Evolutionary conservation across 2,329 filamentous ascomycete genomes (phyloP).

Genomic region (Alternaria ventricosa): DNA sequence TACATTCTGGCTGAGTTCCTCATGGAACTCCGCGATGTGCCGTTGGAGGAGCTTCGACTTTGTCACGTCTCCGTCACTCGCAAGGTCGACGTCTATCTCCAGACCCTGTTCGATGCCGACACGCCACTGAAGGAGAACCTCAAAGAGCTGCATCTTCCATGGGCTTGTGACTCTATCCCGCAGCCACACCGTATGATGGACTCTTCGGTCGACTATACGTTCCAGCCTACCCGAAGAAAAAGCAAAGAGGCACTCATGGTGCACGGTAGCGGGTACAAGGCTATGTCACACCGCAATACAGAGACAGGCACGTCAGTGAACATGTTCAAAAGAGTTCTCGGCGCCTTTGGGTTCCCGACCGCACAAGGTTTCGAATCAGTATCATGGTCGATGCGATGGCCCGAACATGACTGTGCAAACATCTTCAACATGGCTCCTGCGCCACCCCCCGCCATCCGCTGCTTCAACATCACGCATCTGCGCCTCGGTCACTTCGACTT

Average conservation of each 20-base stretch:
- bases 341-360: background rate
- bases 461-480: background rate
- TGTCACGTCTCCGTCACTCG: background rate
- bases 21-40: background rate
- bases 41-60: background rate
- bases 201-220: background rate
- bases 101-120: background rate
- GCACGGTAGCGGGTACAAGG: background rate
- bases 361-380: background rate
- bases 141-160: background rate
- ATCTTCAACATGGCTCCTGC: background rate
- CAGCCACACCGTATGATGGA: background rate
- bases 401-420: background rate
- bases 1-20: background rate
- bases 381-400: background rate
- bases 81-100: background rate
- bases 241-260: background rate
- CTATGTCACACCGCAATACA: background rate
- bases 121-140: background rate
- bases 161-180: background rate
- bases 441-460: background rate
- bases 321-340: background rate
- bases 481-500: background rate
- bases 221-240: background rate
- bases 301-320: background rate